Base-by-base conservation (phyloP, 1,284 basidiomycete genomes). In the Ustilago nuda region DNA sequence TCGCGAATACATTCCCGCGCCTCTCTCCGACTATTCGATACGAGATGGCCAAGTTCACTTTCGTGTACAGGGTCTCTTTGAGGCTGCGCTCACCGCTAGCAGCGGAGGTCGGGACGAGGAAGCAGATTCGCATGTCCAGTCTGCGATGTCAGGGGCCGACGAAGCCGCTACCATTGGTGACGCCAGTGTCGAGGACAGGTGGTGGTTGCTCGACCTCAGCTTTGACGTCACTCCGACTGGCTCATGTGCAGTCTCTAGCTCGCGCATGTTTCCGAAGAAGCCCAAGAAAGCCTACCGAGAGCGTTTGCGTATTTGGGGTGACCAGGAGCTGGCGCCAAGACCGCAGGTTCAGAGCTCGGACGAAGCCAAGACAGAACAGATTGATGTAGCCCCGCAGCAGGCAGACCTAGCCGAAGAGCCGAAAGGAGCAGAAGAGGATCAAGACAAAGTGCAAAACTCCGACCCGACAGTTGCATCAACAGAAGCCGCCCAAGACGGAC, bases 41-140 rank as follows among this genome's bases (percentile, higher is more conserved):
- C 89, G 91, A 91, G 90, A 91, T 72, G 94, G 94, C 7, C 90
- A 93, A 58, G 93, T 91, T 4, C 90, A 90, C 79, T 94, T 96
- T 80, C 89, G 88, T 4, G 91, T 91, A 0, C 89, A 90, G 0
- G 89, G 90, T 23, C 87, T 94, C n/a, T 95, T 95, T 81, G 90
- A 92, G 79, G 89, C 90, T 17, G 70, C 76, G 32, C 67, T 82
- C n/a, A 79, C 80, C 9, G 75, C 75, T 30, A 77, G 75, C 52
- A 64, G 71, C n/a, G 60, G 65, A 46, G 71, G 65, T 7, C 58
- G 51, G 12, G 57, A 67, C 12, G 33, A 41, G 8, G 57, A 35
- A 35, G 57, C 52, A 8, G 64, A 60, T 17, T 36, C 45, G 2
- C 46, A 51, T 30, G 32, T 52, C 30, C 57, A 60, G 15, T 54